phyloP scores from a whole-genome alignment of 106 monocot genomes.

The Dendrobium nobile region DNA sequence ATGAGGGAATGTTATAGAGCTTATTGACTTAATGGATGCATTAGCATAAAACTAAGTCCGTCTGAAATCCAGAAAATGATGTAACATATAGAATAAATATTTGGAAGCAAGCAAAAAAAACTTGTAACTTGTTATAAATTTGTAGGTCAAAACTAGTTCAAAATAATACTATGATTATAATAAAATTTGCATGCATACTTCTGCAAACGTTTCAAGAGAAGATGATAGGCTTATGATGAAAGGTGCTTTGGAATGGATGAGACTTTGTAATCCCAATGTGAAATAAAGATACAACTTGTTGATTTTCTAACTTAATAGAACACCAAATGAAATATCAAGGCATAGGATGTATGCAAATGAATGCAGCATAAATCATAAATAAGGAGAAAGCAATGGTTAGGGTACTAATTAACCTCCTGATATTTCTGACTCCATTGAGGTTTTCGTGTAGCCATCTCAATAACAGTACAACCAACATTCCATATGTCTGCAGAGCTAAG shows the following conservation, averaged over 20 bases:
- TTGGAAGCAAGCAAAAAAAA: not conserved
- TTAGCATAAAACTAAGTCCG: not conserved
- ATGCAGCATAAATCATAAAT: not conserved
- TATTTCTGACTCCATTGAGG: constrained; percentile 97
- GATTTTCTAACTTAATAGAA: not conserved
- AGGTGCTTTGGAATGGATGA: constrained; percentile 97
- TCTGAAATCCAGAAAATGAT: not conserved
- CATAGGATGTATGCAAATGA: not conserved
- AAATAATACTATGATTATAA: not conserved
- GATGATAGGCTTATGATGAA: constrained; percentile 79
- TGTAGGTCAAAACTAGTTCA: not conserved
- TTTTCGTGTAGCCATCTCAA: constrained; percentile 99
- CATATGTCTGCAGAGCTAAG: constrained; percentile 95
- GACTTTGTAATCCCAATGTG: constrained; percentile 94
- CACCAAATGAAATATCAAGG: not conserved
- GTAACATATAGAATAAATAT: too few species aligned
- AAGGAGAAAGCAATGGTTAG: not conserved
- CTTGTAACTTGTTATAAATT: not conserved
- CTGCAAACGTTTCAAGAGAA: constrained; percentile 94
- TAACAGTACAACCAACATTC: constrained; percentile 98
- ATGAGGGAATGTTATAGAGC: not conserved
- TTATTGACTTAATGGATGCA: not conserved
- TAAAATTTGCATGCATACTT: constrained; percentile 37
- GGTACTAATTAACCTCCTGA: constrained; percentile 55
- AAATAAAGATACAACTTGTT: constrained; percentile 83